Conservation (phyloP, 2,329 filamentous ascomycete species). For the Scopulariopsis brevicaulis region DNA sequence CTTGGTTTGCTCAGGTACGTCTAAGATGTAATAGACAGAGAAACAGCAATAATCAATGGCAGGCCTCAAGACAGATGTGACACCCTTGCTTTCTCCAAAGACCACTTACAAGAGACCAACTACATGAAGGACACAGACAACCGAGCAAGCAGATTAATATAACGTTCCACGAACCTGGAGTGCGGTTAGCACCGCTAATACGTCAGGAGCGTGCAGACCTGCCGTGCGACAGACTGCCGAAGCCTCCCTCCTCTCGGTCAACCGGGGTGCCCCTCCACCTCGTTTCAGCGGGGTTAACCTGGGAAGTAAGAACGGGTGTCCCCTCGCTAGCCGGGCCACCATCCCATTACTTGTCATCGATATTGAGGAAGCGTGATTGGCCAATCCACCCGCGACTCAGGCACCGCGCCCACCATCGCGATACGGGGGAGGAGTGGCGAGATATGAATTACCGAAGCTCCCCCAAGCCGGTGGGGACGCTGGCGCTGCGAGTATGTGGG, state of each 20-base stretch:
- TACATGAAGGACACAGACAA: no score
- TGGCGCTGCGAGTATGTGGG: neutral
- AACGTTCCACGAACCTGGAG: neutral
- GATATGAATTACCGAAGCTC: neutral
- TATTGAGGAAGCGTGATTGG: neutral
- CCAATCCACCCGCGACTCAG: no score
- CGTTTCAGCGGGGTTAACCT: neutral
- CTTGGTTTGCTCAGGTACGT: no score
- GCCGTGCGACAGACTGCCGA: neutral
- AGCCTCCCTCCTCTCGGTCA: neutral
- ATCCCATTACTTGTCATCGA: neutral
- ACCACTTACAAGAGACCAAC: no score
- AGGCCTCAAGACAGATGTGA: no score
- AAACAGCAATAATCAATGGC: no score
- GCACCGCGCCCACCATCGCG: neutral
- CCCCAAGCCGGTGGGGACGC: neutral
- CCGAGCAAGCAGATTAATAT: neutral
- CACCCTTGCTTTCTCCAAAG: no score
- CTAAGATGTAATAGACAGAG: no score
- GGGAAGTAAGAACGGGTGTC: neutral
- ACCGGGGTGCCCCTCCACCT: neutral
- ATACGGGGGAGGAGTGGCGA: neutral
- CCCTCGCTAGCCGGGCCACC: neutral
- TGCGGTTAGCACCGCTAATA: neutral
- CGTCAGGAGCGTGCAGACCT: neutral